Evolutionary conservation across 345 rosid species (phyloP).

Genomic region (Mercurialis annua): DNA sequence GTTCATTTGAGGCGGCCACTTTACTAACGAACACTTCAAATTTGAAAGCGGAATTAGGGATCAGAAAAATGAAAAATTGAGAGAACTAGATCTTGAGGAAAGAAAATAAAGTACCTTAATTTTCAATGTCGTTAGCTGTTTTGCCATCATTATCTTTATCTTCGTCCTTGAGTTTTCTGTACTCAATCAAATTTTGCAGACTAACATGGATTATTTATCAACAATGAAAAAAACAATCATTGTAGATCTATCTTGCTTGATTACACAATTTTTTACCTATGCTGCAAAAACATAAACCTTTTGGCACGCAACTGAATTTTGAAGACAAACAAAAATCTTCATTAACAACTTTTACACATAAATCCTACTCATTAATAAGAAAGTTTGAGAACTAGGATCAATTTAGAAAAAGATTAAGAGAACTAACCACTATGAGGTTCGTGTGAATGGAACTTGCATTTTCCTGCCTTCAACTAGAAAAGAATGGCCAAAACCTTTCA

Average conservation of each 20-base stretch:
- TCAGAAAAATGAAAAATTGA: not conserved
- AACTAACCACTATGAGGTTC: too few relatives aligned
- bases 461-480: not conserved
- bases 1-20: conserved; percentile 41
- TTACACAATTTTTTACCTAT: too few relatives aligned
- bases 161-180: conserved; percentile 77
- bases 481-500: not conserved
- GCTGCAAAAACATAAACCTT: too few relatives aligned
- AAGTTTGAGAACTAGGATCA: too few relatives aligned
- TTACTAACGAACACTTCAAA: conserved; percentile 39
- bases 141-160: conserved; percentile 39
- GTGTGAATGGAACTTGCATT: not conserved
- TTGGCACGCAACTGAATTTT: too few relatives aligned
- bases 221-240: too few relatives aligned
- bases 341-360: too few relatives aligned
- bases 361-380: too few relatives aligned
- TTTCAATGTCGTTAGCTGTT: conserved; percentile 38
- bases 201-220: too few relatives aligned
- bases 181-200: conserved; percentile 61
- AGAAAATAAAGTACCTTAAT: conserved; percentile 12
- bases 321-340: too few relatives aligned
- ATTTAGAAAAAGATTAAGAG: too few relatives aligned
- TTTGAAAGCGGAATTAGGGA: not conserved
- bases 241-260: not conserved
- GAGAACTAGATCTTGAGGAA: not conserved